phyloP scores from a whole-genome alignment of 2,329 filamentous ascomycete genomes.

The Trichophyton schoenleinii region DNA sequence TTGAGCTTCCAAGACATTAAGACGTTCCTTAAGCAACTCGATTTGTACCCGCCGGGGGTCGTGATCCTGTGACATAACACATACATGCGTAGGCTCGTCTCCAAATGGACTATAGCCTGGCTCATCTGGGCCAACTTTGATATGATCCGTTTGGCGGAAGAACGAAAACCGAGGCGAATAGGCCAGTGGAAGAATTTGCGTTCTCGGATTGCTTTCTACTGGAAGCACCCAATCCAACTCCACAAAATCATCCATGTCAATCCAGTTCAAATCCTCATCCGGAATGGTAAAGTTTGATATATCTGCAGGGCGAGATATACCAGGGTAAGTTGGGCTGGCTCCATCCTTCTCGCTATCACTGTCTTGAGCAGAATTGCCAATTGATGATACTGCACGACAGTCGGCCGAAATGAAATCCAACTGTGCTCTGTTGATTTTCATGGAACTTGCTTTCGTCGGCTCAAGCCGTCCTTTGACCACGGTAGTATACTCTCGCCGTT shows the following conservation, averaged over 20 bases:
- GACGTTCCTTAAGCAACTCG: slow-evolving; percentile 67
- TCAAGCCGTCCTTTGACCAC: slow-evolving; percentile 63
- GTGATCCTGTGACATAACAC: slow-evolving; percentile 83
- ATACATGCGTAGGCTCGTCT: slow-evolving; percentile 83
- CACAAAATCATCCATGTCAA: slow-evolving; percentile 99
- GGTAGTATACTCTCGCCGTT: slow-evolving; percentile 83
- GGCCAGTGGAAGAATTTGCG: slow-evolving; percentile 82
- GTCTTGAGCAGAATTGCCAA: slow-evolving; percentile 65
- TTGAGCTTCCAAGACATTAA: slow-evolving; percentile 67
- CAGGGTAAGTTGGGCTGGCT: slow-evolving; percentile 44
- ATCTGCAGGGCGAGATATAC: slow-evolving; percentile 41
- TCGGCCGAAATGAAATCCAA: slow-evolving; percentile 85
- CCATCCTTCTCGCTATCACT: slow-evolving; percentile 57
- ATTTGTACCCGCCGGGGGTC: slow-evolving; percentile 82
- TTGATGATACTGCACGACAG: slow-evolving; percentile 81
- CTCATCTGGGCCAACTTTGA: slow-evolving; percentile 58
- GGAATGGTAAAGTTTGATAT: slow-evolving; percentile 88
- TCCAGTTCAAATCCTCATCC: slow-evolving; percentile 90
- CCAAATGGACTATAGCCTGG: slow-evolving; percentile 82
- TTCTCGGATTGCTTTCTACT: slow-evolving; percentile 78
- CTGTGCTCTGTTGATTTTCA: slow-evolving; percentile 91
- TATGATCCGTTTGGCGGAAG: slow-evolving; percentile 91
- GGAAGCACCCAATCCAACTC: slow-evolving; percentile 94
- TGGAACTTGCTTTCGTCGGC: slow-evolving; percentile 71
- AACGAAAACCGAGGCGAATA: slow-evolving; percentile 95